Percentiles rank a stretch among this genome's conserved stretches.
Evolutionary conservation across 306 rosid genomes (phyloP).

Genomic region (Dryas alaskensis): DNA sequence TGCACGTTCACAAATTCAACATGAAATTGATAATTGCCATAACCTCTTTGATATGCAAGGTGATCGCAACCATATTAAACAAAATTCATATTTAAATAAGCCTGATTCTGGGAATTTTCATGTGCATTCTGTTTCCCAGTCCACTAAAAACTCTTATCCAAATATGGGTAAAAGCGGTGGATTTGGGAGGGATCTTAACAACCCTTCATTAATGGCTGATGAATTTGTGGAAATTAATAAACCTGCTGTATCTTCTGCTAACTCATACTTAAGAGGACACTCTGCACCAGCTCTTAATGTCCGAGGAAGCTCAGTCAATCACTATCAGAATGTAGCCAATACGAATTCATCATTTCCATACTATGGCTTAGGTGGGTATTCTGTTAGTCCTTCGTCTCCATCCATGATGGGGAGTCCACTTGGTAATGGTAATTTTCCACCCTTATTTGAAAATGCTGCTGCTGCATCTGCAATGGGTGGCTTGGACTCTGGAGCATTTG

Average conservation of each 20-base stretch:
- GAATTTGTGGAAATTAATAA: constrained; percentile 52
- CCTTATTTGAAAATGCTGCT: constrained; percentile 77
- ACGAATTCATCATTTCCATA: constrained; percentile 53
- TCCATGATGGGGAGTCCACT: constrained; percentile 72
- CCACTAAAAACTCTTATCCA: constrained; percentile 46
- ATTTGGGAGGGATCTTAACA: constrained; percentile 46
- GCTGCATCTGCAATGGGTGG: constrained; percentile 84
- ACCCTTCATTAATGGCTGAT: constrained; percentile 37
- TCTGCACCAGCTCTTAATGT: constrained; percentile 49
- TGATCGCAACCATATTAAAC: constrained; percentile 58
- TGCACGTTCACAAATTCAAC: constrained; percentile 57
- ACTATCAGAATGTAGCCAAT: constrained; percentile 60
- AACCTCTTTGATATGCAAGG: constrained; percentile 64
- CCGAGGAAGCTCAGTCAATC: constrained; percentile 51
- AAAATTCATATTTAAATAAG: constrained; percentile 54
- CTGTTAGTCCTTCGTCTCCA: constrained; percentile 60
- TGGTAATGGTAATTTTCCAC: constrained; percentile 70
- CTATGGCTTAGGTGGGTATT: constrained; percentile 65
- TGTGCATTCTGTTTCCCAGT: constrained; percentile 40
- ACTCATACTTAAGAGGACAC: constrained; percentile 58
- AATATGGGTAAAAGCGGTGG: constrained; percentile 42
- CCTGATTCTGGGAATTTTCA: constrained; percentile 63
- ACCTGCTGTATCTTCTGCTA: constrained; percentile 43
- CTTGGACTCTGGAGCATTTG: constrained; percentile 71
- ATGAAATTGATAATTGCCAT: constrained; percentile 52